Evolutionary conservation across 495 filamentous ascomycete species (phyloP).

Genomic region (Penicillium coprophilum): DNA sequence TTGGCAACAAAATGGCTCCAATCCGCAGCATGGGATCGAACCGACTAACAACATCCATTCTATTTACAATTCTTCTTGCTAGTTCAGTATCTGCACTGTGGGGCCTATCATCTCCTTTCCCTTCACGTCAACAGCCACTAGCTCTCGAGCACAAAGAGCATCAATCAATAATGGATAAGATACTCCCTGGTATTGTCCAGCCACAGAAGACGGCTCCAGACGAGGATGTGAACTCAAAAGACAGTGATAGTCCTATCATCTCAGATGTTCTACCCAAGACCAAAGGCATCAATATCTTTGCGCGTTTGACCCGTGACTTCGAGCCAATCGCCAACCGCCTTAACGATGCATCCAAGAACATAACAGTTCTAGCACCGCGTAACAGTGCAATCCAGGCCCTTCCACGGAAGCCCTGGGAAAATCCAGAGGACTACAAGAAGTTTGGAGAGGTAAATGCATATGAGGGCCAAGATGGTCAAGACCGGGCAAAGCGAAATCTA

Average conservation of each 20-base stretch:
- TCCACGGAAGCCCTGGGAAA: conserved; percentile 93
- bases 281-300: conserved; percentile 82
- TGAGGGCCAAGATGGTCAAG: conserved; percentile 72
- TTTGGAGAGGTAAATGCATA: conserved; percentile 74
- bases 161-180: conserved; percentile 34
- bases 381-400: conserved; percentile 78
- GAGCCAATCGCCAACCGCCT: conserved; percentile 68
- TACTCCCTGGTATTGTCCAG: conserved; percentile 34
- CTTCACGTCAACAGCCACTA: conserved; percentile 16
- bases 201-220: conserved; percentile 35
- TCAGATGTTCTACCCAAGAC: conserved; percentile 85
- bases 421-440: conserved; percentile 71
- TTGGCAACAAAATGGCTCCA: conserved; percentile 7
- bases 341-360: conserved; percentile 65
- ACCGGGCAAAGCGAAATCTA: conserved; percentile 76
- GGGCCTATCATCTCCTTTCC: conserved; percentile 13
- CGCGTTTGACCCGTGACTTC: conserved; percentile 80
- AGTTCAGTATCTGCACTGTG: conserved; percentile 17
- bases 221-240: conserved; percentile 20
- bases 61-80: conserved; percentile 16
- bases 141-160: conserved; percentile 22
- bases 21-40: conserved; percentile 21
- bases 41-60: conserved; percentile 13
- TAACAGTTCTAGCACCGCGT: conserved; percentile 85
- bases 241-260: conserved; percentile 53